Evolutionary conservation across 2,329 filamentous ascomycete genomes (phyloP).

Genomic region (Nakataea oryzae): DNA sequence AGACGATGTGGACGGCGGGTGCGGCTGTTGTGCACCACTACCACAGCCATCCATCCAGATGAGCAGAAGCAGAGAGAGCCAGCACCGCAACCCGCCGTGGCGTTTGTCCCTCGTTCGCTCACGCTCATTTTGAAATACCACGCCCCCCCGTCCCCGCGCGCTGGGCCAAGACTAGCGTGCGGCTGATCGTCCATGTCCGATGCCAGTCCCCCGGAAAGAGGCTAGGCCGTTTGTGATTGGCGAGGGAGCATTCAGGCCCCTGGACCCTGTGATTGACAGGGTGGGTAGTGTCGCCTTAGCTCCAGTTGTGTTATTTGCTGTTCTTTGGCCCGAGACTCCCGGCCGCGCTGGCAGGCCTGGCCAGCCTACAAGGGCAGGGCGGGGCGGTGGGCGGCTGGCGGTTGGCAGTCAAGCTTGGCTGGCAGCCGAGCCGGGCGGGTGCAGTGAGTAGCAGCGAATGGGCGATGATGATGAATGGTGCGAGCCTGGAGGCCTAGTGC

Average conservation of each 20-base stretch:
- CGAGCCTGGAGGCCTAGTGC: neutral
- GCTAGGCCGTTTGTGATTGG: neutral
- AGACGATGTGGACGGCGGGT: neutral
- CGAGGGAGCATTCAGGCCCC: neutral
- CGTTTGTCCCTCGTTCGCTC: neutral
- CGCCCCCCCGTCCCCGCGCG: too few relatives aligned
- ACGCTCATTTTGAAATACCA: neutral
- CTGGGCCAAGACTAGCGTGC: neutral
- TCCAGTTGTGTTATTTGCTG: neutral
- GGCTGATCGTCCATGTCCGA: neutral
- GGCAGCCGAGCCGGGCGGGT: neutral
- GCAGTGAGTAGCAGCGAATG: neutral
- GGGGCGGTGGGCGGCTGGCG: neutral
- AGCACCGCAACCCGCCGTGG: neutral
- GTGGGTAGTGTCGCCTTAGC: neutral
- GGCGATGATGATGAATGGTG: too few relatives aligned
- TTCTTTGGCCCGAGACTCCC: too few relatives aligned
- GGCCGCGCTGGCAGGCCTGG: too few relatives aligned
- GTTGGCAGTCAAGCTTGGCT: neutral
- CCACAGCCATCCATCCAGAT: neutral
- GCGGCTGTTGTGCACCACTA: neutral
- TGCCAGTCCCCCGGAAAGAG: neutral
- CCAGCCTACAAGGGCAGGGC: too few relatives aligned
- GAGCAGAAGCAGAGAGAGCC: neutral
- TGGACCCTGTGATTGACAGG: neutral